Base-by-base conservation (phyloP, 495 filamentous ascomycete species). In the Penicillium odoratum region DNA sequence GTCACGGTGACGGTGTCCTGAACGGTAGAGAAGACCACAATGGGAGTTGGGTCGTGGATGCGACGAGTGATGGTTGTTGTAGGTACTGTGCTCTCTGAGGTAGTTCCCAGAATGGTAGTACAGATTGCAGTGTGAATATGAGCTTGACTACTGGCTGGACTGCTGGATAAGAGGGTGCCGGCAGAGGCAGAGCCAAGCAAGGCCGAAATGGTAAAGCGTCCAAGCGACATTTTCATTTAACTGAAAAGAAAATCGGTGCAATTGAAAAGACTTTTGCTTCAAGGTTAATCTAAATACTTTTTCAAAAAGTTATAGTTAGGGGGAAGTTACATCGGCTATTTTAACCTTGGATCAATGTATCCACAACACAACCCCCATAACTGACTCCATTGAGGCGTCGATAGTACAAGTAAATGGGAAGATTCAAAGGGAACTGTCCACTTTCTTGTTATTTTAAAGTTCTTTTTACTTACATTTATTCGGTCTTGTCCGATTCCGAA, bases 311-410 rank as follows among this genome's bases (percentile, higher is more conserved):
- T 38, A 5, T 48, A 5, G 16, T 50, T 47, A n/a, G 40, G 34
- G 54, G 46, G 50, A 50, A 10, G 11, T 50, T 9, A 50, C 34
- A 15, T 26, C 54, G 54, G 54, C 46, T 56, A 56, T n/a, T 56
- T 50, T 44, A 16, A 42, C 45, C 46, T 28, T 29, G 18, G 16
- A 30, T 21, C 47, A 44, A 21, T 18, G 21, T 30, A 21, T 26
- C 7, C 46, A 48, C 16, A 3, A 40, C 13, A 15, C 15, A 16
- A 40, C 6, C 13, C 15, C 13, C 38, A 13, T 16, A 26, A 31
- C 13, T 5, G 36, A 40, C 38, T 9, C 53, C 53, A 48, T 38
- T 11, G 9, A 21, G 54, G 54, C 54, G 54, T 56, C 40, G 47
- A 55, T 55, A 45, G 52, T 36, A 21, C 36, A 21, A 11, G 26